Evolutionary conservation across 345 rosid genomes (phyloP).

Genomic region (Gossypium turneri): DNA sequence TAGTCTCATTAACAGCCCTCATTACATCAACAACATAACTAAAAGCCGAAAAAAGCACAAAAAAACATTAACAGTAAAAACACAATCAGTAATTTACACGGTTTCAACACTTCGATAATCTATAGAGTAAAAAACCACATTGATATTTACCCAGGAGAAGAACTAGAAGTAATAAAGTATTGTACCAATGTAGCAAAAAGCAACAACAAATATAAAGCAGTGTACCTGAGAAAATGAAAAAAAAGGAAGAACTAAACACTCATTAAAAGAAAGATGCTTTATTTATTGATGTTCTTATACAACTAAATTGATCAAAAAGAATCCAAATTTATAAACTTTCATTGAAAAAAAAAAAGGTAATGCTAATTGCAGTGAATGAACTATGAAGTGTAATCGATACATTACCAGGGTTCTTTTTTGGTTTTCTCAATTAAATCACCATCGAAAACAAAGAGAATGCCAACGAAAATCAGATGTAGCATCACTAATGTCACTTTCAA

Average conservation of each 20-base stretch:
- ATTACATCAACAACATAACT: slow-evolving; percentile 67
- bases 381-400: neutral
- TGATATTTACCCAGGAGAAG: slow-evolving; percentile 85
- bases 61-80: slow-evolving; percentile 14
- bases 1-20: slow-evolving; percentile 39
- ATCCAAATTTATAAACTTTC: too few species aligned
- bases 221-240: slow-evolving; percentile 54
- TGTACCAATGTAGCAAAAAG: slow-evolving; percentile 67
- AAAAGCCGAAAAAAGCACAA: slow-evolving; percentile 18
- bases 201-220: slow-evolving; percentile 54
- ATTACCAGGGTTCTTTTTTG: slow-evolving; percentile 67
- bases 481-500: slow-evolving; percentile 62
- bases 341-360: neutral
- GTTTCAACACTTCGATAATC: neutral
- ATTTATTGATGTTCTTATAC: neutral
- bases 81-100: neutral
- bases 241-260: neutral
- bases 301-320: neutral
- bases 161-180: slow-evolving; percentile 73
- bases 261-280: too few species aligned
- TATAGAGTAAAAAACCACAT: slow-evolving; percentile 4
- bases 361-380: neutral
- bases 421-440: slow-evolving; percentile 48
- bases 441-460: slow-evolving; percentile 70
- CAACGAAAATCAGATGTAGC: slow-evolving; percentile 62